A percentile compares a stretch with the other conserved stretches of the same genome.
Evolutionary conservation across 805 yeast genomes (phyloP).

Genomic region (Zygotorulaspora sp.): DNA sequence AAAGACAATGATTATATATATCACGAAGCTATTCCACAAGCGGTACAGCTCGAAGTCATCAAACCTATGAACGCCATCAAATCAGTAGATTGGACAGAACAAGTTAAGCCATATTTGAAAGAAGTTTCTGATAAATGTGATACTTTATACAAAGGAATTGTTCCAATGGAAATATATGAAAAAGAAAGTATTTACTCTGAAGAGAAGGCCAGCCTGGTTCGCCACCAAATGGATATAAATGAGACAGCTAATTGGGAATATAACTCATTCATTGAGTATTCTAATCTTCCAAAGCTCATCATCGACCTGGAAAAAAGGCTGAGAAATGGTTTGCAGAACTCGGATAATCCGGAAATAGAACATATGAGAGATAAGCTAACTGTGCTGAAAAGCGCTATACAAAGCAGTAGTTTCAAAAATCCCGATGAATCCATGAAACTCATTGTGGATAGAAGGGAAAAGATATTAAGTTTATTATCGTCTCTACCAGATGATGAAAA

Average conservation of each 20-base stretch:
- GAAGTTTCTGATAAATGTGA: constrained; percentile 35
- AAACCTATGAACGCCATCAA: constrained; percentile 60
- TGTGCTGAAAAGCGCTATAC: constrained; percentile 29
- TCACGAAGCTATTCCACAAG: constrained; percentile 68
- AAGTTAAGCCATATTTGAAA: constrained; percentile 41
- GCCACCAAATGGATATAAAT: constrained; percentile 67
- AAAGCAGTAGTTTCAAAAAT: constrained; percentile 28
- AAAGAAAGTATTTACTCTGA: constrained; percentile 84
- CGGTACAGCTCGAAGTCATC: constrained; percentile 31
- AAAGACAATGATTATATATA: constrained; percentile 90
- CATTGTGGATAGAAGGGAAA: constrained; percentile 35
- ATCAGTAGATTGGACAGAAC: constrained; percentile 63
- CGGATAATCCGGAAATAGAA: constrained; percentile 21
- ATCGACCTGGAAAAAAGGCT: constrained; percentile 44
- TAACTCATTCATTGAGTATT: constrained; percentile 71
- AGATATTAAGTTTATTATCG: constrained; percentile 33
- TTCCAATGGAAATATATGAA: constrained; percentile 85
- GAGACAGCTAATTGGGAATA: constrained; percentile 79
- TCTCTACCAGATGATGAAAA: constrained; percentile 42
- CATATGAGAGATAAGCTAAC: constrained; percentile 32
- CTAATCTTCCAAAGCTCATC: constrained; percentile 67
- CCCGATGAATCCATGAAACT: constrained; percentile 35
- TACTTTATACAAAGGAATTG: constrained; percentile 69
- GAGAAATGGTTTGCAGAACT: constrained; percentile 30
- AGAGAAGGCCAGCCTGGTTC: constrained; percentile 70